Conservation (phyloP, 305 asterid species). For the Rubia tinctorum region DNA sequence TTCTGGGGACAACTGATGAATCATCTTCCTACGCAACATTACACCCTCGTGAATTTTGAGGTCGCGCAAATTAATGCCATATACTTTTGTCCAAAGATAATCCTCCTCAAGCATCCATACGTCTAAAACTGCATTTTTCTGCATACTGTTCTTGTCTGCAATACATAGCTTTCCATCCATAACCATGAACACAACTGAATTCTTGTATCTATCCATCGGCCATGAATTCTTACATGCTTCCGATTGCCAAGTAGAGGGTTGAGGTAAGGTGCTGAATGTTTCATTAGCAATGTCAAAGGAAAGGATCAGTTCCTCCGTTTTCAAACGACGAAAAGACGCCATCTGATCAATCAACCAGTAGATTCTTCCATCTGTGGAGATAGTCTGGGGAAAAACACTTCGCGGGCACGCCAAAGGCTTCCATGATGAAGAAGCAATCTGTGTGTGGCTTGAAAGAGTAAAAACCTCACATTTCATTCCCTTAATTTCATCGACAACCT, state of each 20-base stretch:
- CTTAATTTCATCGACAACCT: background rate
- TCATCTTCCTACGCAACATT: background rate
- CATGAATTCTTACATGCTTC: background rate
- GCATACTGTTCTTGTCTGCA: background rate
- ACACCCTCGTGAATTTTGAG: background rate
- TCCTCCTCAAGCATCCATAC: background rate
- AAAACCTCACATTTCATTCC: background rate
- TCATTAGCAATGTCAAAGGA: constrained; percentile 1
- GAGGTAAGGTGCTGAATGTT: background rate
- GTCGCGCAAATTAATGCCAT: background rate
- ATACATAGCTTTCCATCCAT: background rate
- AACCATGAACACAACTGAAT: background rate
- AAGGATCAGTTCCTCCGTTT: background rate
- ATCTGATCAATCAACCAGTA: background rate
- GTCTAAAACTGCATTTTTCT: background rate
- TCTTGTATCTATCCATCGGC: background rate
- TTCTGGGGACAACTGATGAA: background rate
- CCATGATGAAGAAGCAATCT: background rate
- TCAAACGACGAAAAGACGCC: background rate
- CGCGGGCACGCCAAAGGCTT: background rate
- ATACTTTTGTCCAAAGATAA: background rate
- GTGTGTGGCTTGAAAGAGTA: background rate
- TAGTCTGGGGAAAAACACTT: background rate
- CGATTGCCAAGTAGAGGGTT: background rate
- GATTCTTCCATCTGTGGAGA: background rate